Percentiles rank a stretch among this genome's conserved stretches.
phyloP scores from a whole-genome alignment of 352 stramenopile species.

The Phytophthora sansomeana region DNA sequence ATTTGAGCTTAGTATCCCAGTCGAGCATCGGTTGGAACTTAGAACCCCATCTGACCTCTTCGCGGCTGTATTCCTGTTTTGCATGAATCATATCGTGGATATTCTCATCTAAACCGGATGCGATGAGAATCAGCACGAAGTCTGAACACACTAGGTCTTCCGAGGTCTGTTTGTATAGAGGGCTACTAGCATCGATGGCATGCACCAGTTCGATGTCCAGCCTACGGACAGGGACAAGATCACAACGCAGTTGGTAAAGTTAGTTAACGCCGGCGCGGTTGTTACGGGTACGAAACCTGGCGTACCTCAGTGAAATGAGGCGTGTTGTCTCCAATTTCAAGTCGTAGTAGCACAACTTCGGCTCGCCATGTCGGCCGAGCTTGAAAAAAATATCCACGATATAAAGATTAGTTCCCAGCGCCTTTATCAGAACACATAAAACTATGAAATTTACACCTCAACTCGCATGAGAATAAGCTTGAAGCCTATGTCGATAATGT shows the following conservation, averaged over 20 bases:
- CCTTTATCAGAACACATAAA: neutral
- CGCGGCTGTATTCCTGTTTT: conserved; percentile 54
- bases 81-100: conserved; percentile 69
- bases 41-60: conserved; percentile 51
- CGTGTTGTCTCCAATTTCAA: conserved; percentile 51
- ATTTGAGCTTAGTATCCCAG: conserved; percentile 44
- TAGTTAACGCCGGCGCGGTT: neutral
- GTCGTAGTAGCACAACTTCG: conserved; percentile 74
- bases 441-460: conserved; percentile 41
- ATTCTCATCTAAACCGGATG: conserved; percentile 65
- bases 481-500: conserved; percentile 67
- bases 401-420: neutral
- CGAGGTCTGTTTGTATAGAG: conserved; percentile 50
- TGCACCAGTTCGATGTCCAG: conserved; percentile 66
- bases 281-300: too few relatives aligned
- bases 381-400: conserved; percentile 19
- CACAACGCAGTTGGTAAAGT: conserved; percentile 3
- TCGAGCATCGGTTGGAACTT: conserved; percentile 51
- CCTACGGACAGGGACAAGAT: conserved; percentile 22
- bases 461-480: conserved; percentile 74
- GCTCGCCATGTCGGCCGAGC: conserved; percentile 45
- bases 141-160: conserved; percentile 47
- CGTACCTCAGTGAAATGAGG: conserved; percentile 60
- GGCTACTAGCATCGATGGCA: conserved; percentile 47
- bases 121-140: conserved; percentile 65